These are phyloP conservation scores for Ligustrum vulgare DNA, from an alignment of 257 asterid genomes.

Conservation along the genomic window DNA sequence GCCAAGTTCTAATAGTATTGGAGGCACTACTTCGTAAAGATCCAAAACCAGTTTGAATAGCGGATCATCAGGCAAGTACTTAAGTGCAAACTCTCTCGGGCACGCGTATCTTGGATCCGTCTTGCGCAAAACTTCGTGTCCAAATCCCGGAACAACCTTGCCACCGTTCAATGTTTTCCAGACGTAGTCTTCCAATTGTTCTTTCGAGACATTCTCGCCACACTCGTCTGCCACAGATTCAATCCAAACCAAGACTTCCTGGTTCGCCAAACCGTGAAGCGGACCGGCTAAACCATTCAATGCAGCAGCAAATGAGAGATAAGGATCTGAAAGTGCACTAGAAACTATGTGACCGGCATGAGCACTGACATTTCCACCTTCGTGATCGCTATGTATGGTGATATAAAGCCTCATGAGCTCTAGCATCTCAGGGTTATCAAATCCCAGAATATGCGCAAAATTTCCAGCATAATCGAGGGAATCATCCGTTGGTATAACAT, in stretches of 20 bases:
- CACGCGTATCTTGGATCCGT: slow-evolving; percentile 58
- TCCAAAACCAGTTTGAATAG: slow-evolving; percentile 54
- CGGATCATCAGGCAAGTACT: slow-evolving; percentile 57
- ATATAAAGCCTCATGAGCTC: slow-evolving; percentile 97
- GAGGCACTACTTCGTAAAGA: slow-evolving; percentile 55
- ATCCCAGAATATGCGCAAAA: slow-evolving; percentile 95
- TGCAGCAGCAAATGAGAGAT: slow-evolving; percentile 98
- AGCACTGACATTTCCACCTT: slow-evolving; percentile 99
- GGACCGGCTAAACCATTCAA: slow-evolving; percentile 99
- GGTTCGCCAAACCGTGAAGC: slow-evolving; percentile 96
- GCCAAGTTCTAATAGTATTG: slow-evolving; percentile 48
- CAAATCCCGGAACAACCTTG: slow-evolving; percentile 59
- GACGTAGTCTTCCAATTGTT: slow-evolving; percentile 70
- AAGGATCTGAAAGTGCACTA: slow-evolving; percentile 98
- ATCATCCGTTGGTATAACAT: slow-evolving; percentile 70
- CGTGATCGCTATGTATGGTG: slow-evolving; percentile 98
- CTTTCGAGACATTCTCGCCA: slow-evolving; percentile 87
- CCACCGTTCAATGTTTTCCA: slow-evolving; percentile 97
- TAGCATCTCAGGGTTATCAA: slow-evolving; percentile 75
- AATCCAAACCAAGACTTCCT: slow-evolving; percentile 97
- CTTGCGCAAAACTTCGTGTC: slow-evolving; percentile 54
- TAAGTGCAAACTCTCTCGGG: slow-evolving; percentile 57
- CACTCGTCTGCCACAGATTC: slow-evolving; percentile 86
- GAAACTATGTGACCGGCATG: slow-evolving; percentile 97
- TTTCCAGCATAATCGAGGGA: slow-evolving; percentile 92